Base-by-base conservation (phyloP, 495 filamentous ascomycete genomes). In the Tuber calosporum region DNA sequence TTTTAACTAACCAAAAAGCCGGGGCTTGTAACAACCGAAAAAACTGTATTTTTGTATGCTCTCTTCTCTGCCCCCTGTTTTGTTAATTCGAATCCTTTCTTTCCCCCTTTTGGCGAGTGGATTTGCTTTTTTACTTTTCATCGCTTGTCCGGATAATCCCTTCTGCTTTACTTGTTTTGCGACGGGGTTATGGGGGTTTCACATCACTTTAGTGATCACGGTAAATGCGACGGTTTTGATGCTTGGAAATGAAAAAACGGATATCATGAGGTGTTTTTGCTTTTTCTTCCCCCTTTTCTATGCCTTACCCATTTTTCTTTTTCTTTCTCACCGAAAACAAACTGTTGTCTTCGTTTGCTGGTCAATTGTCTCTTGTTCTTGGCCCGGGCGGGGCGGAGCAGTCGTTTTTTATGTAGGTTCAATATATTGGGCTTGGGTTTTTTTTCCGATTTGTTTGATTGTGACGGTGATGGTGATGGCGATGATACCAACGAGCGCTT, bases 321-420 rank as follows among this genome's bases (percentile, higher is more conserved):
- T 58, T 62, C 17, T 62, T 62, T 17, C 34, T 62, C 53, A 19
- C 2, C 53, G 53, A 4, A 34, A 62, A 58, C 15, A 62, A 62
- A 30, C 11, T 17, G n/a, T 34, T 34, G 11, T 62, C 3, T 62
- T 62, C 26, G 53, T 62, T 62, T 62, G 53, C 53, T 62, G 53
- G 53, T 34, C 53, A 62, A 62, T 34, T 62, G 2, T 62, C 30
- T 62, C 53, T 34, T 62, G 11, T 62, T 3, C 53, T 26, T 30
- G 53, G 53, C 30, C 53, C 15, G 4, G 53, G 13, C 3, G 26
- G 53, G 26, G 53, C 30, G 26, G 53, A 34, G 30, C 13, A 11
- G 26, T 62, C 30, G 26, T 62, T 62, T 34, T 62, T 62, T 62
- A 62, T 34, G 53, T 62, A 62, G 26, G 53, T 62, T 62, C 53